Evolutionary conservation across 371 early-diverging fungal genomes (phyloP).

Genomic region (Cokeromyces recurvatus): DNA sequence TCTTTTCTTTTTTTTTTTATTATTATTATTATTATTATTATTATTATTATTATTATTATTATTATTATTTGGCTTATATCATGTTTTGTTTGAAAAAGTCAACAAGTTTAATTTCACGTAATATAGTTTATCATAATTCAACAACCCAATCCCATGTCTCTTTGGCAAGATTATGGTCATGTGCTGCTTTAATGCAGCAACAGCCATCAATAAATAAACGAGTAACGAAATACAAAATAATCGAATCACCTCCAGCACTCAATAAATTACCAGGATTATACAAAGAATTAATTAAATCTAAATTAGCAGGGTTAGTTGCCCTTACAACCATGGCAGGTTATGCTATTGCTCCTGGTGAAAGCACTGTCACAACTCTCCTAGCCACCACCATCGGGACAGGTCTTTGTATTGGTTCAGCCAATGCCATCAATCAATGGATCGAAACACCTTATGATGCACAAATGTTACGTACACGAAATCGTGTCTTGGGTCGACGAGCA

Average conservation of each 20-base stretch:
- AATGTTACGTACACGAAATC: constrained; percentile 90
- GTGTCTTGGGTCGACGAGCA: constrained; percentile 80
- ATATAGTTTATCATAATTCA: no score
- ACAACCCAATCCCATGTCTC: no score
- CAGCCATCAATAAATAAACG: neutral
- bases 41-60: no score
- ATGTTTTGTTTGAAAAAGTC: no score
- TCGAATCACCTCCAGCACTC: constrained; percentile 20
- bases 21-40: no score
- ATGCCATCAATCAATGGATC: constrained; percentile 94
- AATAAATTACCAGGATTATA: constrained; percentile 48
- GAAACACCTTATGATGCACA: constrained; percentile 96
- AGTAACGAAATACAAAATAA: constrained; percentile 39
- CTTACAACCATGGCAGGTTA: constrained; percentile 95
- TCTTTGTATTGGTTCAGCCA: constrained; percentile 90
- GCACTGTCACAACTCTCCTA: constrained; percentile 64
- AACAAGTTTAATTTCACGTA: no score
- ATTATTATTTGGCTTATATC: no score
- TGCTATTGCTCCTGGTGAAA: constrained; percentile 85
- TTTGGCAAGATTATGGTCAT: no score
- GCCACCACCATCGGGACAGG: constrained; percentile 87
- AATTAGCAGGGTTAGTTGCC: constrained; percentile 85
- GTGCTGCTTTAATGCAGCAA: no score
- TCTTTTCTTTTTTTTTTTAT: no score
- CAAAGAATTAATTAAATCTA: constrained; percentile 71